Percentiles rank a stretch among this genome's conserved stretches.
Conservation (phyloP, 495 filamentous ascomycete species). For the Penicillium daleae region DNA sequence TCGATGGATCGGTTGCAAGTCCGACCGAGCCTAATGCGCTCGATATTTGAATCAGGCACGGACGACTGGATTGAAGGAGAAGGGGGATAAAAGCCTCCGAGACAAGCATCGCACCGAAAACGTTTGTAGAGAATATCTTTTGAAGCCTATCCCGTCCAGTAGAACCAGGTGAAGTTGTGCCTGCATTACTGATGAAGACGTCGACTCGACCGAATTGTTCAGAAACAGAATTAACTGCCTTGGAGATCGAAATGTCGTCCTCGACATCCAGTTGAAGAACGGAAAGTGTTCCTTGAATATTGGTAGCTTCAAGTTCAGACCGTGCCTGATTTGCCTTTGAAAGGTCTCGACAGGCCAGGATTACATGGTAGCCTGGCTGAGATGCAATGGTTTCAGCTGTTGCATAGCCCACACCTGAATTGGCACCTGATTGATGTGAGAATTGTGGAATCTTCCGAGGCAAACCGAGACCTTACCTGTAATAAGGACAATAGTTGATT, state of each 20-base stretch:
- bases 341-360: conserved; percentile 33
- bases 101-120: conserved; percentile 38
- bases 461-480: background rate
- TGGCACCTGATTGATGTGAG: conserved; percentile 30
- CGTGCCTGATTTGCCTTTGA: conserved; percentile 29
- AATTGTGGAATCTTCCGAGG: background rate
- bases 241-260: conserved; percentile 34
- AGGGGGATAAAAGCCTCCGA: conserved; percentile 45
- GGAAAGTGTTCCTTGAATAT: conserved; percentile 26
- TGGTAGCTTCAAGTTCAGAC: conserved; percentile 17
- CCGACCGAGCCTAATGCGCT: conserved; percentile 40
- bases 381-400: conserved; percentile 28
- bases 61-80: conserved; percentile 37
- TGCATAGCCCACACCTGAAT: conserved; percentile 38
- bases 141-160: conserved; percentile 30
- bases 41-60: conserved; percentile 45
- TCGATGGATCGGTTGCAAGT: conserved; percentile 30
- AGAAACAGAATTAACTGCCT: conserved; percentile 26
- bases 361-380: conserved; percentile 29
- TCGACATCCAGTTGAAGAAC: conserved; percentile 33
- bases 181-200: conserved; percentile 44
- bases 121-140: conserved; percentile 42
- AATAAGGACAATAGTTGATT: background rate
- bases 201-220: conserved; percentile 33
- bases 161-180: conserved; percentile 8